Evolutionary conservation across 2,329 filamentous ascomycete species (phyloP), one percentile per base, ranked within the genome.

Genomic region (Cercospora zeina): DNA sequence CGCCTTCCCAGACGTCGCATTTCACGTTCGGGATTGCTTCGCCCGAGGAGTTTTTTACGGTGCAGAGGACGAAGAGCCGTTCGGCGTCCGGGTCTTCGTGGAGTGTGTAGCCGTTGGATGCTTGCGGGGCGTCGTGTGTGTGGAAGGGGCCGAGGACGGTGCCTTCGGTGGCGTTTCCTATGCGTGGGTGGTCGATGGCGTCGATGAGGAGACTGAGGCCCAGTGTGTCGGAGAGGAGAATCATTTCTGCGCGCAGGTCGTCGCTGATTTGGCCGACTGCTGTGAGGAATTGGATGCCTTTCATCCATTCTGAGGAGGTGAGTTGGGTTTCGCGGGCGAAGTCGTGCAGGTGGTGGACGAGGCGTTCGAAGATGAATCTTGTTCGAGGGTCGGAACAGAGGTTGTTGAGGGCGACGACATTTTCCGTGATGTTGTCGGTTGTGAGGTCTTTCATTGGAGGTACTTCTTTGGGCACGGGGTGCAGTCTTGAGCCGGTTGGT

Each of bases 1-100:
- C 90, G 10, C 89, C 91, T 77, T 93, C 89, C 90, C 90, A 95
- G 67, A 93, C 87, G 75, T 93, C 89, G 63, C 93, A 83, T 72
- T 87, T 89, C 33, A 87, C 89, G 49, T 80, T 84, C 0, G 77
- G 64, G 27, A 93, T 79, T 0, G 89, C 86, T 1, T 78, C 79
- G 0, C 89, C 89, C 0, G 76, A 37, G 0, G 83, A 84, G 73
- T 91, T 87, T 63, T 82, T 85, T 54, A 93, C 78, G 0, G 82
- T 88, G 78, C 90, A 91, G 14, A 91, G 73, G 2, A 89, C 87
- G 14, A 93, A 82, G 65, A 90, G 82, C 0, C 87, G 84, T 67
- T 88, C 83, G 51, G 90, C 90, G 30, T 83, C 78, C 0, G 86
- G 83, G 69, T 92, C 89, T 58, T 85, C 83, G 1, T 86, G 85